Evolutionary conservation across 371 early-diverging fungal species (phyloP).

Genomic region (Lichtheimia corymbifera): DNA sequence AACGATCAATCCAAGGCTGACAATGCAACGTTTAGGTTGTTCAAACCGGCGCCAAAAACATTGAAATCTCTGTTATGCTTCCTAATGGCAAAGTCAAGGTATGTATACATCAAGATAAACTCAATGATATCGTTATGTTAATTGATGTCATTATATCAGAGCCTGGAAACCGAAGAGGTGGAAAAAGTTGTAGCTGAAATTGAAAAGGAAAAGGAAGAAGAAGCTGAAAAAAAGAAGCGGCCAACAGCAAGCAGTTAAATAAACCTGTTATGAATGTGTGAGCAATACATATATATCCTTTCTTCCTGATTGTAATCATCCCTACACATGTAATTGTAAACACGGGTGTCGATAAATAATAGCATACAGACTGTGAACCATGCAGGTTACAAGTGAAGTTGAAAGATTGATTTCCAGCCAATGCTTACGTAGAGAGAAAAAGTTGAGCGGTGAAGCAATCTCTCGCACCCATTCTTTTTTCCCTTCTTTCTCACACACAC

Average conservation of each 20-base stretch:
- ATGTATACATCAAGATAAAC: constrained; percentile 12
- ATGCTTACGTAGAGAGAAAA: too few species aligned
- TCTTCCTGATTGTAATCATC: too few species aligned
- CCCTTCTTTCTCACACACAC: constrained; percentile 4
- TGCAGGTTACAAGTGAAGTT: too few species aligned
- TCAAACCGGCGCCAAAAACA: constrained; percentile 98
- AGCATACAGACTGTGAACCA: too few species aligned
- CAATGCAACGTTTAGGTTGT: constrained; percentile 60
- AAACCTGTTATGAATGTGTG: too few species aligned
- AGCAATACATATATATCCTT: too few species aligned
- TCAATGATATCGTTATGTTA: background rate
- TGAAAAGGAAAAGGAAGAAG: constrained; percentile 92
- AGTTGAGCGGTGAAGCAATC: background rate
- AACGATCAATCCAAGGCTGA: background rate
- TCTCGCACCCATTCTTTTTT: background rate
- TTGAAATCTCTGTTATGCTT: constrained; percentile 94
- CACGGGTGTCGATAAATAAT: too few species aligned
- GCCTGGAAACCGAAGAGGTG: constrained; percentile 79
- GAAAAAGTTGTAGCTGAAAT: constrained; percentile 84
- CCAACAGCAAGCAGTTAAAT: constrained; percentile 20
- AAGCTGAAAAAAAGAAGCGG: constrained; percentile 80
- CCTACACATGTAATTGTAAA: too few species aligned
- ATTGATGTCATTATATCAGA: constrained; percentile 31
- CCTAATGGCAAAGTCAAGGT: constrained; percentile 70
- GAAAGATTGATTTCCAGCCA: too few species aligned